phyloP scores from a whole-genome alignment of 352 stramenopile genomes.

The Globisporangium rhizosaccharum region DNA sequence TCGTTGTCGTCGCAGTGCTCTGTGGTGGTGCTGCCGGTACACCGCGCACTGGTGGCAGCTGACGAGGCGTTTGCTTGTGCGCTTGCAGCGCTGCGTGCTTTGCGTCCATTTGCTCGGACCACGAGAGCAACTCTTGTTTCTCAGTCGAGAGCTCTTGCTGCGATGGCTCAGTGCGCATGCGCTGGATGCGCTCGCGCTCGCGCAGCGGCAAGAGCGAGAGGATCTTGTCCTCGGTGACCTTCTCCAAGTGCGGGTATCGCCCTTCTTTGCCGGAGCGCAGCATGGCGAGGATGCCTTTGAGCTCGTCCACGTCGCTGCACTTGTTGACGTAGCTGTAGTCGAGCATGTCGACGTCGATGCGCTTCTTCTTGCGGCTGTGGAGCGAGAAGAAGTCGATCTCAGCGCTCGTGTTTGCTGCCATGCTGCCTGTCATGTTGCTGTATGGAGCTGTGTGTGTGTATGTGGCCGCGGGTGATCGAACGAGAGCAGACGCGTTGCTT shows the following conservation, averaged over 20 bases:
- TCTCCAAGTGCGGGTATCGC: conserved; percentile 85
- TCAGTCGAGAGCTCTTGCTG: conserved; percentile 51
- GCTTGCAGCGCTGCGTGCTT: conserved; percentile 46
- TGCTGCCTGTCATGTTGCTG: conserved; percentile 5
- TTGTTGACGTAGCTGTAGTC: conserved; percentile 90
- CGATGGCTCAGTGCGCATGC: conserved; percentile 55
- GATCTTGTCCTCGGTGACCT: conserved; percentile 69
- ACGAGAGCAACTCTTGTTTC: conserved; percentile 55
- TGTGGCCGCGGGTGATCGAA: background rate
- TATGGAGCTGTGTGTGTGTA: background rate
- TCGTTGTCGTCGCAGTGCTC: conserved; percentile 7
- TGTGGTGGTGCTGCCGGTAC: conserved; percentile 1
- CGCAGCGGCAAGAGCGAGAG: conserved; percentile 69
- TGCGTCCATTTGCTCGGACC: conserved; percentile 49
- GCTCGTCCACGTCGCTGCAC: conserved; percentile 74
- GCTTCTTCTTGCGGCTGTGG: conserved; percentile 60
- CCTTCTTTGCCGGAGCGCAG: conserved; percentile 89
- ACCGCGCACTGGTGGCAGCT: conserved; percentile 53
- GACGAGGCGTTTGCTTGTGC: conserved; percentile 12
- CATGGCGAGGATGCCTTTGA: conserved; percentile 82
- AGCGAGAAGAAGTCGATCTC: conserved; percentile 75
- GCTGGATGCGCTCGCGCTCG: conserved; percentile 68
- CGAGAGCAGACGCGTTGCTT: background rate
- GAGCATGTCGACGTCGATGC: conserved; percentile 84
- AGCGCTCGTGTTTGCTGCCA: conserved; percentile 3